A percentile compares a stretch with the other conserved stretches of the same genome.
These are phyloP conservation scores for Monilinia fructigena DNA, from an alignment of 2,329 filamentous ascomycete genomes.

Conservation along the genomic window DNA sequence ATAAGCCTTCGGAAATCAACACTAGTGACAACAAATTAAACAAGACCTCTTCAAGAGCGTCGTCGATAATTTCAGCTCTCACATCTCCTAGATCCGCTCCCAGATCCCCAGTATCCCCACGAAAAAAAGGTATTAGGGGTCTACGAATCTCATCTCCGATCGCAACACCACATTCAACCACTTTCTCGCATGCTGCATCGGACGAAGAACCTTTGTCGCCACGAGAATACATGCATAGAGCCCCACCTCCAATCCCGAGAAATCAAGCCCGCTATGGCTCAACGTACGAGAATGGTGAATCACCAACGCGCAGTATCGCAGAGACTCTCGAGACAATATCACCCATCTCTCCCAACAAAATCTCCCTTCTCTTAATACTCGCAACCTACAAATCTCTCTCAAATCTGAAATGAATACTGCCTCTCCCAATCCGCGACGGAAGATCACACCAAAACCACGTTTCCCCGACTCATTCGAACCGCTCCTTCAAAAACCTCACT, in stretches of 20 bases:
- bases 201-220: conserved; percentile 59
- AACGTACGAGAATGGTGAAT: conserved; percentile 27
- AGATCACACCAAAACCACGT: not conserved
- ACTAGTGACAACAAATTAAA: conserved; percentile 45
- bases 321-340: conserved; percentile 32
- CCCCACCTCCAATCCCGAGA: conserved; percentile 56
- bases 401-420: conserved; percentile 31
- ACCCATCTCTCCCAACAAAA: conserved; percentile 12
- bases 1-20: conserved; percentile 44
- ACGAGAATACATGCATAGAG: conserved; percentile 56
- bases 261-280: conserved; percentile 44
- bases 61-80: conserved; percentile 60
- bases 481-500: conserved; percentile 19
- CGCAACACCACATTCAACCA: conserved; percentile 61
- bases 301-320: conserved; percentile 35
- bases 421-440: conserved; percentile 27
- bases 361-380: conserved; percentile 17
- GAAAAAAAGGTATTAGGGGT: conserved; percentile 43
- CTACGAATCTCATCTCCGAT: conserved; percentile 64
- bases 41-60: conserved; percentile 53
- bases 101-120: conserved; percentile 42
- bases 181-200: conserved; percentile 54
- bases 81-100: conserved; percentile 45
- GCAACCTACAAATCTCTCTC: conserved; percentile 24
- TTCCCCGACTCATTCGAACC: conserved; percentile 18